Base-by-base conservation (phyloP, 345 rosid genomes). In the Pistacia vera region DNA sequence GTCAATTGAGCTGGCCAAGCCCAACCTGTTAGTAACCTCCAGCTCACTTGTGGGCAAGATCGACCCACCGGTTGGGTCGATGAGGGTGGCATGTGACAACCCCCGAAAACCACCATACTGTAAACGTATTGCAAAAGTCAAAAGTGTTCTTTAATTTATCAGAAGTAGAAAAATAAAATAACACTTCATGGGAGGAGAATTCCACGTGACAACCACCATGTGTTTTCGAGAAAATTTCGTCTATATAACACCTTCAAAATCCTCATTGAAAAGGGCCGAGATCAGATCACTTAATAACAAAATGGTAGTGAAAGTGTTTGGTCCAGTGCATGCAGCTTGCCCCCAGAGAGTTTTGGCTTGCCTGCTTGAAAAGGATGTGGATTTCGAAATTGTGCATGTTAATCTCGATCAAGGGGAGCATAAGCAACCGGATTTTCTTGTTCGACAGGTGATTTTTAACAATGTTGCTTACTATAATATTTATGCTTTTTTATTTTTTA, bases 221-320 rank as follows among this genome's bases (percentile, higher is more conserved):
- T 11, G 4, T 11, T 25, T 3, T 12, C 70, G 20, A 30, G 1
- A 61, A 30, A 22, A 7, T 13, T 46, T 20, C 38, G 18, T 57
- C 58, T 58, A 71, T 71, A 38, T 25, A 30, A 68, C 56, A 25
- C 56, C 17, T 22, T 25, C 33, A 11, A 20, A 7, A 30, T 22
- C 14, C 30, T 46, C 18, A 7, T 17, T 41, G 1, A 25, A 20
- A 52, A 2, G 13, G 4, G 11, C 8, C 5, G 11, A 49, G 52
- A 22, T 6, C 57, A 49, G 35, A 11, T 9, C 48, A 48, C 2
- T 4, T 20, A 14, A 4, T 17, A 48, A 3, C 36, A 81, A 8
- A 17, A 92, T 94, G 97, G 97, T 78, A 16, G 93, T 92, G 11
- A 90, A 91, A 81, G 90, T 92, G 35, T 87, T 86, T 51, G 98